Base-by-base conservation (phyloP, 2,329 filamentous ascomycete genomes). In the Gnomoniopsis smithogilvyi region DNA sequence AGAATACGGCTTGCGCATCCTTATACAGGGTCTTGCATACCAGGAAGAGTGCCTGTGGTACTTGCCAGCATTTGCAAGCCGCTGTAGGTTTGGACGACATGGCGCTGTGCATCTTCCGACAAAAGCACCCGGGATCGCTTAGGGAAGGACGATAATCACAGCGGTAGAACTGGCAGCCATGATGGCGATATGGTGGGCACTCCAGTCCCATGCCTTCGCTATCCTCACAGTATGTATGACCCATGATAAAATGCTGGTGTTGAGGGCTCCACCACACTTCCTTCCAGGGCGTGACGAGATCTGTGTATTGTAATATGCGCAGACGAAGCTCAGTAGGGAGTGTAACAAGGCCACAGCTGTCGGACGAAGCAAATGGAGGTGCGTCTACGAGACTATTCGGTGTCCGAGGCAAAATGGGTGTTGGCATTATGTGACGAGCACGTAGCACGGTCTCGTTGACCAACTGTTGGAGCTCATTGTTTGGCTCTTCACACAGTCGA, bases 271-370 rank as follows among this genome's bases (percentile, higher is more conserved):
- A 64, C 10, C n/a, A 46, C 3, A 63, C 61, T 38, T 64, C 57
- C 3, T 26, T 56, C 51, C 50, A 57, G 19, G 61, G 63, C 3
- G 63, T 63, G 43, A 64, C 36, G 17, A 64, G 57, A 41, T 64
- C 61, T 11, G 61, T 62, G 22, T 60, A 62, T 22, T 60, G 51
- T 2, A 64, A 48, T 34, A 63, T 62, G 6, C 22, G 54, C 22
- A 60, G 38, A 21, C 63, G 63, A 30, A 64, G 51, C 34, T 64
- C 63, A 24, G 22, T 50, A 3, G 63, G 61, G 21, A 64, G 63
- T 12, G 26, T 36, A 10, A 53, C 45, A 8, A 55, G 8, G 43
- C 43, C 14, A 46, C 6, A 43, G 38, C 3, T 12, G 38, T 12
- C 38, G 21, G 50, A 38, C 22, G 33, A 24, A 34, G 34, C 26